Evolutionary conservation across 2,329 filamentous ascomycete species (phyloP), one percentile per base, ranked within the genome.

Genomic region (Colletotrichum endophyticum): DNA sequence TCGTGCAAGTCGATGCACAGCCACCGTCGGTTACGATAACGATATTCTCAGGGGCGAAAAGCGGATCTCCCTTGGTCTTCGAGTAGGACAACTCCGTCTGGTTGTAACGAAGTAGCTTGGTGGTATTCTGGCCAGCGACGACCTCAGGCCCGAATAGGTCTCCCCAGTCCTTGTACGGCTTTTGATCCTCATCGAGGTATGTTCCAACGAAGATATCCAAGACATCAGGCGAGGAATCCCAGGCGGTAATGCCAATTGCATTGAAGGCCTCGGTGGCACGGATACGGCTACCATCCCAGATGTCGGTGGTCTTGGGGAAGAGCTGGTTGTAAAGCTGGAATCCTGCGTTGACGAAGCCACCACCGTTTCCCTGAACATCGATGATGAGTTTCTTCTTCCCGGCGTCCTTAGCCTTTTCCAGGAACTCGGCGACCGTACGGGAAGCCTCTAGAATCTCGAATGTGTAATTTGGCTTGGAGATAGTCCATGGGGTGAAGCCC

Each of bases 311-410:
- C 30, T 76, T 57, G n/a, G 84, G 84, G 66, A 85, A 85, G 11
- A 85, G 80, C 32, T 86, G 81, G 11, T 83, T 83, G 80, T 92
- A 92, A 1, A 88, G 79, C 59, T 89, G 87, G 61, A 86, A 86
- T 3, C 87, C 89, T 9, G 87, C 84, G 9, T 84, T 79, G 16
- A 91, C 80, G 61, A 83, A 82, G 2, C 93, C 93, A 53, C 93
- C 93, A 0, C 85, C 86, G 78, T 95, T 95, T 3, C 85, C 87
- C 6, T 90, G 88, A 8, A 94, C 80, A 78, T 95, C 93, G 75
- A 95, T 89, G 34, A 95, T 86, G 7, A 95, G 85, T 81, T 91
- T 92, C 3, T 85, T 90, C 81, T 92, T 92, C 3, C 87, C 86
- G 3, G 85, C 84, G 3, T 81, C 78, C 57, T 87, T 86, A 15